Evolutionary conservation across 2,329 filamentous ascomycete genomes (phyloP).

Genomic region (Davidsoniella virescens): DNA sequence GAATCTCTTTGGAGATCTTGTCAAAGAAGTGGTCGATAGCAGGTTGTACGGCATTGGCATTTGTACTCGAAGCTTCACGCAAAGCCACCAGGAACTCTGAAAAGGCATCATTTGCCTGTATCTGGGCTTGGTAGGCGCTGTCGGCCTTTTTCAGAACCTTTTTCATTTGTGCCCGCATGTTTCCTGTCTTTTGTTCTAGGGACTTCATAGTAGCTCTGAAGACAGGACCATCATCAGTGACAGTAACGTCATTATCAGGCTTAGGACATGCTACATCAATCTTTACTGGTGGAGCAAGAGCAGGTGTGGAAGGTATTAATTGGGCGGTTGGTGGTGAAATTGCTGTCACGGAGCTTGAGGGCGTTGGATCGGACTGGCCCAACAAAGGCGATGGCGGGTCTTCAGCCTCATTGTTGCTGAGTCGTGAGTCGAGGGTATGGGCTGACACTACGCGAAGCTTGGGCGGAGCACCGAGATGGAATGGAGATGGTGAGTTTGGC

Average conservation of each 20-base stretch:
- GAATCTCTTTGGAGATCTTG: slow-evolving; percentile 82
- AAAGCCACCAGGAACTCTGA: slow-evolving; percentile 70
- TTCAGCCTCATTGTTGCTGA: slow-evolving; percentile 50
- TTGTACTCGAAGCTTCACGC: slow-evolving; percentile 73
- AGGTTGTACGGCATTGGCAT: slow-evolving; percentile 91
- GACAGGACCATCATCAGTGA: slow-evolving; percentile 80
- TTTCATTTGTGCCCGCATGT: slow-evolving; percentile 88
- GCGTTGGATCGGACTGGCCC: slow-evolving; percentile 21
- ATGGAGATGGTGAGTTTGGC: slow-evolving; percentile 52
- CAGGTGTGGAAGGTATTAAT: slow-evolving; percentile 13
- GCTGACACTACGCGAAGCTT: slow-evolving; percentile 71
- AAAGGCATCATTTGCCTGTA: slow-evolving; percentile 73
- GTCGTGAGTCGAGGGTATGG: slow-evolving; percentile 70
- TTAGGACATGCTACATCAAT: slow-evolving; percentile 78
- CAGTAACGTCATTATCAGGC: slow-evolving; percentile 69
- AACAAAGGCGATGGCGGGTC: slow-evolving; percentile 43
- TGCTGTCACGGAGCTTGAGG: slow-evolving; percentile 11
- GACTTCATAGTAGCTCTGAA: slow-evolving; percentile 96
- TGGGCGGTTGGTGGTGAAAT: slow-evolving; percentile 16
- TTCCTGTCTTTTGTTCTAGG: slow-evolving; percentile 88
- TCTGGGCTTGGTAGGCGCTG: slow-evolving; percentile 63
- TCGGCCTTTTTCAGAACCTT: slow-evolving; percentile 92
- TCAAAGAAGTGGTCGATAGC: slow-evolving; percentile 97
- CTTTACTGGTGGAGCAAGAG: slow-evolving; percentile 37
- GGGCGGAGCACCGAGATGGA: slow-evolving; percentile 56